A percentile compares a stretch with the other conserved stretches of the same genome.
phyloP scores from a whole-genome alignment of 2,329 filamentous ascomycete genomes.

The Pseudogymnoascus sp. region DNA sequence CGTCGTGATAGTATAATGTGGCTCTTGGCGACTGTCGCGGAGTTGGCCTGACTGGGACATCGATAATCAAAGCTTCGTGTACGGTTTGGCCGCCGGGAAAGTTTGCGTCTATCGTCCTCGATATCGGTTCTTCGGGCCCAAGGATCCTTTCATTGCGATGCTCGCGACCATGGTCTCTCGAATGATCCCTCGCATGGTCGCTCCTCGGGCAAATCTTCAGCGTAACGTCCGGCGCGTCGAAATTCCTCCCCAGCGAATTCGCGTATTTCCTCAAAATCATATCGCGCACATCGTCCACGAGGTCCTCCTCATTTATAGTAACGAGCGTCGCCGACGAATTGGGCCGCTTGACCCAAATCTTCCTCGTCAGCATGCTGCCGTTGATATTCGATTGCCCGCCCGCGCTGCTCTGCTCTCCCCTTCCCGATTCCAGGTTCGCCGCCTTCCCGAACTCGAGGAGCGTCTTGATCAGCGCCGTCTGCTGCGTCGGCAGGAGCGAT shows the following conservation, averaged over 20 bases:
- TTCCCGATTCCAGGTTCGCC: slow-evolving; percentile 25
- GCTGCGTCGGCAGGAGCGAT: slow-evolving; percentile 37
- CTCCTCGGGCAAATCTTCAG: slow-evolving; percentile 58
- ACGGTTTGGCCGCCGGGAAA: slow-evolving; percentile 82
- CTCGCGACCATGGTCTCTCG: slow-evolving; percentile 39
- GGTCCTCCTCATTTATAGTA: slow-evolving; percentile 73
- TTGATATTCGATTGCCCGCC: slow-evolving; percentile 25
- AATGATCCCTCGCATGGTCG: not conserved
- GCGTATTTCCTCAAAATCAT: slow-evolving; percentile 87
- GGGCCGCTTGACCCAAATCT: slow-evolving; percentile 91
- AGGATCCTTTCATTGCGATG: slow-evolving; percentile 57
- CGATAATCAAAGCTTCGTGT: slow-evolving; percentile 84
- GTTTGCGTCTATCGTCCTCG: slow-evolving; percentile 67
- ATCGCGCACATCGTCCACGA: slow-evolving; percentile 92
- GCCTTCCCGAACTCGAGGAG: slow-evolving; percentile 39
- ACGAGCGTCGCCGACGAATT: slow-evolving; percentile 81
- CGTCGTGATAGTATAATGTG: slow-evolving; percentile 50
- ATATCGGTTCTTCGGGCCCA: slow-evolving; percentile 79
- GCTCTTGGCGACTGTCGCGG: slow-evolving; percentile 70
- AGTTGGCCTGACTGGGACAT: slow-evolving; percentile 67
- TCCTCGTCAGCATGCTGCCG: slow-evolving; percentile 54
- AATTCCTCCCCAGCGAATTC: slow-evolving; percentile 81
- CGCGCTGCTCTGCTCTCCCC: not conserved
- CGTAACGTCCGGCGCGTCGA: slow-evolving; percentile 82
- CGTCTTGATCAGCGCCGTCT: slow-evolving; percentile 41